Conservation (phyloP, 306 rosid species). For the Prunus fruticosa region DNA sequence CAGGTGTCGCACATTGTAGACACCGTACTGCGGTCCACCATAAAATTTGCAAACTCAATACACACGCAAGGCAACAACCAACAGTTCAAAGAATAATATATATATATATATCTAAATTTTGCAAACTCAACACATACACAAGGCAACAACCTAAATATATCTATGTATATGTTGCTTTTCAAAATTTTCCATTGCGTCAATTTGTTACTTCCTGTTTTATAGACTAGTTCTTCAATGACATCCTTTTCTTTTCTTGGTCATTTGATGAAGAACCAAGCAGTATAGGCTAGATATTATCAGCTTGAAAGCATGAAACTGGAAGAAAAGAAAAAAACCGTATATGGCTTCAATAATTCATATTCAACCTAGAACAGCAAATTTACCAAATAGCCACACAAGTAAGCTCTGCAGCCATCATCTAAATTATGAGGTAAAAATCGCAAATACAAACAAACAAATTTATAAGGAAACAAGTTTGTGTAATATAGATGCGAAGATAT, state of each 20-base stretch:
- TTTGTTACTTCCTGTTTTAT: not conserved
- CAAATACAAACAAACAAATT: not conserved
- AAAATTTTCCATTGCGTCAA: not conserved
- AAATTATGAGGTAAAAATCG: not conserved
- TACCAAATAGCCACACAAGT: not conserved
- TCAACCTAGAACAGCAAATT: not conserved
- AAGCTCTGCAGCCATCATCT: not conserved
- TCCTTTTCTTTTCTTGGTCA: not conserved
- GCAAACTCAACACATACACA: no score
- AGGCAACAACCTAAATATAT: not conserved
- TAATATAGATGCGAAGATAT: not conserved
- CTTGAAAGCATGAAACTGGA: not conserved
- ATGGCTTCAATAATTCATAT: not conserved
- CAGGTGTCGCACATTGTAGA: not conserved
- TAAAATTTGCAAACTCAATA: not conserved
- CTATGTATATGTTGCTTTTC: not conserved
- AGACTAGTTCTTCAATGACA: not conserved
- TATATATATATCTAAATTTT: not conserved
- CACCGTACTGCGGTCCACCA: not conserved
- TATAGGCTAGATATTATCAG: not conserved
- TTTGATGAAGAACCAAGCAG: not conserved
- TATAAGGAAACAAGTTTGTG: not conserved
- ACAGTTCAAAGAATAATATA: not conserved
- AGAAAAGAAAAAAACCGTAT: no score
- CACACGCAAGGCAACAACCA: not conserved